Percentiles rank a stretch among this genome's conserved stretches.
These are phyloP conservation scores for Fusarium begoniae DNA, from an alignment of 2,329 filamentous ascomycete genomes.

Conservation along the genomic window DNA sequence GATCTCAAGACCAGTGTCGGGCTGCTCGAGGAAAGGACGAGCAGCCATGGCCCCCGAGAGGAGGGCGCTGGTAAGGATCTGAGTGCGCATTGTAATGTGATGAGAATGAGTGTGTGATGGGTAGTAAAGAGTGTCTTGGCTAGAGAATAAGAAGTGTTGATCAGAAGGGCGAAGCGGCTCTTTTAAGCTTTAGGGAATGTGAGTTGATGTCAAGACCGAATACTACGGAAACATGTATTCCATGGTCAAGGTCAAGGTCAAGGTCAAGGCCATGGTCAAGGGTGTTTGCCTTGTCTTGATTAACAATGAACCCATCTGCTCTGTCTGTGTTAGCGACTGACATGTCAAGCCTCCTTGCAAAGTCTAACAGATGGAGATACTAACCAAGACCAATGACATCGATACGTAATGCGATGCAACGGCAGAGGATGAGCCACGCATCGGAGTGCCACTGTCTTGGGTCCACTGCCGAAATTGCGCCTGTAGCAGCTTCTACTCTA, in stretches of 20 bases:
- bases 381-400: background rate
- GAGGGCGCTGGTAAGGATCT: conserved; percentile 40
- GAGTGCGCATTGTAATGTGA: conserved; percentile 37
- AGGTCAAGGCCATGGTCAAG: background rate
- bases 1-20: conserved; percentile 57
- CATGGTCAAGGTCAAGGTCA: background rate
- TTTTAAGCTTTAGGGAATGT: conserved; percentile 23
- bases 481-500: conserved; percentile 32
- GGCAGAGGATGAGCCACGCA: background rate
- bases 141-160: background rate
- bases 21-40: conserved; percentile 55
- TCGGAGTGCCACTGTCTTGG: conserved; percentile 15
- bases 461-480: conserved; percentile 37
- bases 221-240: background rate
- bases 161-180: conserved; percentile 19
- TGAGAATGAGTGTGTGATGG: background rate
- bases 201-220: background rate
- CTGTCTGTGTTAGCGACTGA: background rate
- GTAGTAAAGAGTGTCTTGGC: conserved; percentile 12
- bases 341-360: conserved; percentile 5
- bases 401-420: conserved; percentile 26
- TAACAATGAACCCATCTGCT: background rate
- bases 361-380: conserved; percentile 5
- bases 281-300: background rate
- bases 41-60: conserved; percentile 52